Evolutionary conservation across 495 filamentous ascomycete genomes (phyloP).

Genomic region (Apiosordaria backusii): DNA sequence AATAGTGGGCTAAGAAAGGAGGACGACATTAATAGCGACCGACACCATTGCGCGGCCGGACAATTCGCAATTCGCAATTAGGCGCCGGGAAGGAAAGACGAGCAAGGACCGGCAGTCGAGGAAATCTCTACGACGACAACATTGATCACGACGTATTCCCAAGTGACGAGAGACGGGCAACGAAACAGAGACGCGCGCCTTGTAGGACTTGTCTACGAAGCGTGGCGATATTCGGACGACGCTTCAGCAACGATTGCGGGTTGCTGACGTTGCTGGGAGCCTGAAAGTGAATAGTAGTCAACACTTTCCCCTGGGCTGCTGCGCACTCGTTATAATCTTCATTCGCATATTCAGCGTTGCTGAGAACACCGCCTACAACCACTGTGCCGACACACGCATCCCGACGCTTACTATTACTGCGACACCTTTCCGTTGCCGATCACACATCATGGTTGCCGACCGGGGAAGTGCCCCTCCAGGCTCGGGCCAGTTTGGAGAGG

Average conservation of each 20-base stretch:
- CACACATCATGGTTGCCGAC: slow-evolving; percentile 24
- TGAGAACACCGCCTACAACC: background rate
- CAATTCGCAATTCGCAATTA: slow-evolving; percentile 28
- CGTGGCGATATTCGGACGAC: slow-evolving; percentile 6
- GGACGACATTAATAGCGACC: background rate
- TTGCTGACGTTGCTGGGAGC: slow-evolving; percentile 9
- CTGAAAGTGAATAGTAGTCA: slow-evolving; percentile 5
- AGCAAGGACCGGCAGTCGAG: background rate
- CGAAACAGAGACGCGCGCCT: slow-evolving; percentile 7
- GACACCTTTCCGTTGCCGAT: background rate
- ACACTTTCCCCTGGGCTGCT: background rate
- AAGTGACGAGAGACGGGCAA: slow-evolving; percentile 9
- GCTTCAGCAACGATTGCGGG: slow-evolving; percentile 4
- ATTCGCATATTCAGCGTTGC: background rate
- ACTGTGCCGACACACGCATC: background rate
- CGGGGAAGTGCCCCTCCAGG: slow-evolving; percentile 25
- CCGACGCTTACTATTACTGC: background rate
- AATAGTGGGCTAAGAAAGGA: slow-evolving; percentile 9
- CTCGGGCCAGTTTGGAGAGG: slow-evolving; percentile 43
- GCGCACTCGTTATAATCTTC: background rate
- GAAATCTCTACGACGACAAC: background rate
- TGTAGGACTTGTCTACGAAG: background rate
- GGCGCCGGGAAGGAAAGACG: slow-evolving; percentile 14
- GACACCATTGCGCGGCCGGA: slow-evolving; percentile 24
- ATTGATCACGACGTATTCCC: background rate